These are phyloP conservation scores for Amanita brunnescens DNA, from an alignment of 768 basidiomycete species.

Conservation along the genomic window DNA sequence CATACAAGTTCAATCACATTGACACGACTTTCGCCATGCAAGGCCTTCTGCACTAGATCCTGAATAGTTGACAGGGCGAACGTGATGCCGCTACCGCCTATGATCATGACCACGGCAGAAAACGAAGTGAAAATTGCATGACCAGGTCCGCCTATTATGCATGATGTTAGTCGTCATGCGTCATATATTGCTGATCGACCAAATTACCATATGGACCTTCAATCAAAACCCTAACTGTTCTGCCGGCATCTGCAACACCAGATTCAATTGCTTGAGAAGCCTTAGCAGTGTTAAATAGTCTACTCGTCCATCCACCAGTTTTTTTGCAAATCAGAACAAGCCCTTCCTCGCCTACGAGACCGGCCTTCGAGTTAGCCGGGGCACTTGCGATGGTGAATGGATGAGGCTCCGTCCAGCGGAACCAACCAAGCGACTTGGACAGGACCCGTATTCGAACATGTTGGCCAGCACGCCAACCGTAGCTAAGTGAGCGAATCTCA, in stretches of 20 bases:
- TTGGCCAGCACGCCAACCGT: conserved; percentile 83
- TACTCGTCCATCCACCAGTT: conserved; percentile 38
- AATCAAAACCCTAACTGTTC: conserved; percentile 25
- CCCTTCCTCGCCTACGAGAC: conserved; percentile 41
- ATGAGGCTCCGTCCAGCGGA: conserved; percentile 56
- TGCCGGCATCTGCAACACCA: conserved; percentile 8
- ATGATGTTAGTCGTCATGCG: too few relatives aligned
- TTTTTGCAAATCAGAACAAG: conserved; percentile 43
- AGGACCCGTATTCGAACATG: conserved; percentile 67
- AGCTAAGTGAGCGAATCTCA: conserved; percentile 48
- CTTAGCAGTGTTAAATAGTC: conserved; percentile 29
- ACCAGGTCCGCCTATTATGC: conserved; percentile 29
- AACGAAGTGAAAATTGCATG: conserved; percentile 38
- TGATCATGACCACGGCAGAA: conserved; percentile 42
- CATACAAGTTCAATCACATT: conserved; percentile 44
- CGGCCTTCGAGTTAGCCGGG: not conserved
- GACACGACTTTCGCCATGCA: conserved; percentile 26
- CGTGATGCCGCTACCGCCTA: conserved; percentile 54
- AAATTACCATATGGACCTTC: conserved; percentile 34
- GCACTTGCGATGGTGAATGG: conserved; percentile 74
- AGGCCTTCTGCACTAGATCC: conserved; percentile 34
- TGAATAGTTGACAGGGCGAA: conserved; percentile 39
- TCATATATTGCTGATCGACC: too few relatives aligned
- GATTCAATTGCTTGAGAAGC: conserved; percentile 8
- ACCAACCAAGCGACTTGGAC: conserved; percentile 40